These are phyloP conservation scores for Penicillium sclerotigenum DNA, from an alignment of 2,329 filamentous ascomycete species.

Conservation along the genomic window DNA sequence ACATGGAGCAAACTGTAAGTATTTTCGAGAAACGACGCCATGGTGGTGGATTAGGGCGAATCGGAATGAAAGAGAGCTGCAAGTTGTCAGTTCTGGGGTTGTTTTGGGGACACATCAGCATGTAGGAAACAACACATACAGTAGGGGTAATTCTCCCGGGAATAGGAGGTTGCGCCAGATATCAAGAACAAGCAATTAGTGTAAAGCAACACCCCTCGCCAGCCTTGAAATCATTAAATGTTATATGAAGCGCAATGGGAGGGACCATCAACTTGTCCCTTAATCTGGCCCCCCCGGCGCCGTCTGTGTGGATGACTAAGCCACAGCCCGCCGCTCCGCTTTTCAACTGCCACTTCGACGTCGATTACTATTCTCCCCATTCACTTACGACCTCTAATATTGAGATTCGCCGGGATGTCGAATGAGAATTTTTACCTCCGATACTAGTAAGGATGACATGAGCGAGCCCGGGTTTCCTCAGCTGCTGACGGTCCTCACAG, in stretches of 20 bases:
- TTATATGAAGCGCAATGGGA: slow-evolving; percentile 31
- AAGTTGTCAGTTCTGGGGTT: slow-evolving; percentile 34
- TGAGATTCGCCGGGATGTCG: slow-evolving; percentile 52
- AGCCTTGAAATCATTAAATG: slow-evolving; percentile 37
- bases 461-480: slow-evolving; percentile 36
- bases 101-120: slow-evolving; percentile 28
- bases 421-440: slow-evolving; percentile 88
- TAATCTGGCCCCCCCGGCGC: slow-evolving; percentile 34
- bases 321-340: slow-evolving; percentile 24
- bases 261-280: slow-evolving; percentile 42
- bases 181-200: slow-evolving; percentile 27
- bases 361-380: slow-evolving; percentile 1
- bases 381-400: neutral
- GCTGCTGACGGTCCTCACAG: slow-evolving; percentile 54
- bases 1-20: slow-evolving; percentile 96
- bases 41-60: slow-evolving; percentile 51
- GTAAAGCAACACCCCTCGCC: slow-evolving; percentile 37
- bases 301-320: slow-evolving; percentile 48
- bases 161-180: slow-evolving; percentile 19
- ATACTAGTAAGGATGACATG: slow-evolving; percentile 73
- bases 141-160: slow-evolving; percentile 28
- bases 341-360: slow-evolving; percentile 16
- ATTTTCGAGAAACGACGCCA: slow-evolving; percentile 92
- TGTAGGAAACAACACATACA: slow-evolving; percentile 19
- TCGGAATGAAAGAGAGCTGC: slow-evolving; percentile 34